A percentile compares a stretch with the other conserved stretches of the same genome.
Conservation (phyloP, 75 land plant species). For the Pinus albicaulis region DNA sequence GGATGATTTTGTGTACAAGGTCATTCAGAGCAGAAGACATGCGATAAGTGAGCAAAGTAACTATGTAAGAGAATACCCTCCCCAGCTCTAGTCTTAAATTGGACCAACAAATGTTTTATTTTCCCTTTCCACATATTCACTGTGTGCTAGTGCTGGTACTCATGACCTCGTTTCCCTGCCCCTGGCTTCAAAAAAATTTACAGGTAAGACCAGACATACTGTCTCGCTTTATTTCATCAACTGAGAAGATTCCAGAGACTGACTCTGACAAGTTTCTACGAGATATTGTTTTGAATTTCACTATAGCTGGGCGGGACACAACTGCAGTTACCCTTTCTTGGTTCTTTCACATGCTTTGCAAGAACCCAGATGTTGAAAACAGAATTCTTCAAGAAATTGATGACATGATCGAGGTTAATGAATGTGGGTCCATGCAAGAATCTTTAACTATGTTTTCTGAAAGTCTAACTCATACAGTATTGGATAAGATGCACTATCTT, state of each 20-base stretch:
- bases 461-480: background rate
- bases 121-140: background rate
- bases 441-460: constrained; percentile 4
- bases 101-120: background rate
- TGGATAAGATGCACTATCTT: constrained; percentile 60
- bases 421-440: background rate
- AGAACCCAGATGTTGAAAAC: constrained; percentile 22
- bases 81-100: background rate
- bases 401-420: background rate
- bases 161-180: no score
- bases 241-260: no score
- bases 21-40: constrained; percentile 39
- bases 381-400: constrained; percentile 9
- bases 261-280: constrained; percentile 20
- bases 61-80: background rate
- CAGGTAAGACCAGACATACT: no score
- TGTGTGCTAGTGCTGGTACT: no score
- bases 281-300: constrained; percentile 34
- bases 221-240: no score
- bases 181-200: no score
- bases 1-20: constrained; percentile 43
- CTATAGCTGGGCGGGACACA: constrained; percentile 43
- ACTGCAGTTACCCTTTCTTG: constrained; percentile 37
- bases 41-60: constrained; percentile 5
- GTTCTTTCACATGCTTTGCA: constrained; percentile 23